Evolutionary conservation across 768 basidiomycete genomes (phyloP), one percentile per base, ranked within the genome.

Genomic region (Peribolospora kevripleyi): DNA sequence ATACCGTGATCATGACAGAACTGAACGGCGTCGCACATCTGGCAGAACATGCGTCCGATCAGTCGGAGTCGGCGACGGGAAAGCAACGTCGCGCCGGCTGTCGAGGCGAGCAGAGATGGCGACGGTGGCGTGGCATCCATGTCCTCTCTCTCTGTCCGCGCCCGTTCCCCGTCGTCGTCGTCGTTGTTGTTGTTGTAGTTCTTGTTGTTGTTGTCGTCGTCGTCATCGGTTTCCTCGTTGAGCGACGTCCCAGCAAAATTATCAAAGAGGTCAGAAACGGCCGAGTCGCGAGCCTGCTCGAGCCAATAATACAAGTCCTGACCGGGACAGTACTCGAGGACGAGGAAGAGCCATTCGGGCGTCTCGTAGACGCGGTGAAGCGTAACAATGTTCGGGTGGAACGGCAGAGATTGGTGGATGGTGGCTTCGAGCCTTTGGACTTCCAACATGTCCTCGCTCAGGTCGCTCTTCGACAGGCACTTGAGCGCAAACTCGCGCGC

Each of bases 301-400:
- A 98, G 76, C 74, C 95, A 98, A 70, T 88, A 98, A 69, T 88
- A 98, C 60, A 97, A 73, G 68, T 98, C 91, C 69, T 93, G 84
- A 52, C 91, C 91, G 11, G 88, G 88, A 59, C 93, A 90, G 65
- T 81, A 86, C 71, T 98, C 91, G 60, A 98, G 74, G 49, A 98
- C 73, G 60, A 98, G 79, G 60, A 97, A 79, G 6, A 98, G 73
- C 68, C 84, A 93, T 40, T 85, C 80, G 54, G 78, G 74, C 3
- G 88, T 95, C 69, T 98, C 87, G 62, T 91, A 75, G 1, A 64
- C 62, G 39, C 82, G 81, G 67, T 91, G 80, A 39, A 97, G 77
- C 38, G 90, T 87, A 61, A 91, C 93, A 60, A 98, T 90, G 70
- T 93, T 90, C 52, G 82, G 76, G 65, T 97, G 93, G 1, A 77